phyloP scores from a whole-genome alignment of 108 stramenopile species.

The Conticribra guillardii region DNA sequence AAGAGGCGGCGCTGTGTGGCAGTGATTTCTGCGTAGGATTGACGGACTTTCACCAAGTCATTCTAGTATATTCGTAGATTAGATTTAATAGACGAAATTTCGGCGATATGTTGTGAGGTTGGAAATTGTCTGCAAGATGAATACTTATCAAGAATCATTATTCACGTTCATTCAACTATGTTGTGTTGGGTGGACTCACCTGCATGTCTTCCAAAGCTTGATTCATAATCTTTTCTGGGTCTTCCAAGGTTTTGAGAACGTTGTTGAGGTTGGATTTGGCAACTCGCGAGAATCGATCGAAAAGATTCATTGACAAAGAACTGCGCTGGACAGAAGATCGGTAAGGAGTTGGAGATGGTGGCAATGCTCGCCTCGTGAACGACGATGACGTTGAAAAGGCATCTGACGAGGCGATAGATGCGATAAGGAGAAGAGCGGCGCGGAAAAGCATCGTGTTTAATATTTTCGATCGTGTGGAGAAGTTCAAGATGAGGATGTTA shows the following conservation, averaged over 20 bases:
- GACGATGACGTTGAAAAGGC: constrained; percentile 38
- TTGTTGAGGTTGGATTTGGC: constrained; percentile 93
- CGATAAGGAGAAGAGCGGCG: constrained; percentile 29
- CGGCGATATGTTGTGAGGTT: too few relatives aligned
- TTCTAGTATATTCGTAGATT: too few relatives aligned
- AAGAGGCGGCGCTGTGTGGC: constrained; percentile 93
- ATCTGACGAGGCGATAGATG: constrained; percentile 24
- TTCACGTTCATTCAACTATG: too few relatives aligned
- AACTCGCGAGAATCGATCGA: constrained; percentile 84
- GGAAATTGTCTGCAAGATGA: too few relatives aligned
- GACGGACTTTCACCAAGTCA: constrained; percentile 95
- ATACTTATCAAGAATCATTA: too few relatives aligned
- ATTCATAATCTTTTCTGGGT: constrained; percentile 97
- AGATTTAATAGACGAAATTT: too few relatives aligned
- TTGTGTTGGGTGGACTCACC: too few relatives aligned
- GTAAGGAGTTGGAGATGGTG: constrained; percentile 7
- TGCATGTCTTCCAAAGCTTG: constrained; percentile 98
- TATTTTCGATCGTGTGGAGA: background rate
- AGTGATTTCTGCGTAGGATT: constrained; percentile 96
- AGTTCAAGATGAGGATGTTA: background rate
- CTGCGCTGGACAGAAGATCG: constrained; percentile 12
- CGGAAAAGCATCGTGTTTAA: constrained; percentile 27
- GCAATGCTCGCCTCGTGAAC: constrained; percentile 19
- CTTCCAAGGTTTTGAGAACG: constrained; percentile 88
- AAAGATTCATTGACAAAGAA: constrained; percentile 79